Evolutionary conservation across 2,329 filamentous ascomycete species (phyloP).

Genomic region (Sporothrix pallida): DNA sequence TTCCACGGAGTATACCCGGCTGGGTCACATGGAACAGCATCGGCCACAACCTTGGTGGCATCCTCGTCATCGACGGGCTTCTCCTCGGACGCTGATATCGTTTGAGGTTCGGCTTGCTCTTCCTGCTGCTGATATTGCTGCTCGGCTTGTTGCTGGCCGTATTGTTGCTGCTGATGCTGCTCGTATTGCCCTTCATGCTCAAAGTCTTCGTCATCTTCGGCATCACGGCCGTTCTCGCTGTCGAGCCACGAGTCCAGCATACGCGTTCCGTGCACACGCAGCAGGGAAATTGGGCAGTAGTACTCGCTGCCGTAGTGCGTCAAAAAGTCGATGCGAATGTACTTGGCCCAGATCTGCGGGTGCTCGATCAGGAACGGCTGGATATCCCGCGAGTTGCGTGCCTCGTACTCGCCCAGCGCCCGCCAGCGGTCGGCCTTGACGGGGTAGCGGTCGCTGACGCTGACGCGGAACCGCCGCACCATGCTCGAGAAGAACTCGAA

Average conservation of each 20-base stretch:
- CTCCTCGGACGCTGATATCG: constrained; percentile 16
- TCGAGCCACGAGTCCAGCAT: constrained; percentile 94
- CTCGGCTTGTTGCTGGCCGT: constrained; percentile 26
- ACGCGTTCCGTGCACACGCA: constrained; percentile 93
- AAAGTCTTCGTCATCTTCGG: constrained; percentile 59
- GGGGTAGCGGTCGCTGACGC: constrained; percentile 92
- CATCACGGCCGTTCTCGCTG: constrained; percentile 69
- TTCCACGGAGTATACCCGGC: constrained; percentile 31
- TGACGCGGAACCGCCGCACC: constrained; percentile 87
- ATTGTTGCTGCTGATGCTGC: constrained; percentile 40
- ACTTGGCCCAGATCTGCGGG: constrained; percentile 93
- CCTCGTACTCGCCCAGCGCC: constrained; percentile 84
- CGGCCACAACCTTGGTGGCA: neutral
- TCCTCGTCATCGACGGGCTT: constrained; percentile 19
- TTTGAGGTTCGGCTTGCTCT: constrained; percentile 21
- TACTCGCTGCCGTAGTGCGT: constrained; percentile 96
- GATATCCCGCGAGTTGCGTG: constrained; percentile 88
- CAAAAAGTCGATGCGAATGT: constrained; percentile 88
- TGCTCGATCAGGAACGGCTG: constrained; percentile 95
- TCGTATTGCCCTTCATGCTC: constrained; percentile 48
- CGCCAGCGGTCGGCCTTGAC: constrained; percentile 93
- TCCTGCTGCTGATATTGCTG: constrained; percentile 40
- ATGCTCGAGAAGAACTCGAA: constrained; percentile 99
- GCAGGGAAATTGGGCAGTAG: constrained; percentile 89
- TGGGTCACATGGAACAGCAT: neutral